phyloP scores from a whole-genome alignment of 208 protist species.

The Naegleria gruberi region DNA sequence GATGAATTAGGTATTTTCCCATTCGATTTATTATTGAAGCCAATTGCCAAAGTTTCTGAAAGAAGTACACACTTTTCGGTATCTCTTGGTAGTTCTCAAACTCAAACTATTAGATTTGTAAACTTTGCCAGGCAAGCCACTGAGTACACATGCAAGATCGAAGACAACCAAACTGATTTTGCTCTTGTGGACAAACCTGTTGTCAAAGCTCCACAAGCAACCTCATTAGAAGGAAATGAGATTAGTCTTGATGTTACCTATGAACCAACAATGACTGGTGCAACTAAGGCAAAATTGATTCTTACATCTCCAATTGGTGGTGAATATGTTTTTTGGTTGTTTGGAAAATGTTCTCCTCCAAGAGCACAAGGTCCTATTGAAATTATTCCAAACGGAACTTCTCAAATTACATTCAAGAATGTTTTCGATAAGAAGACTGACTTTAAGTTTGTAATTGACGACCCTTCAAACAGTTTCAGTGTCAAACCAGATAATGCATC shows the following conservation, averaged over 20 bases:
- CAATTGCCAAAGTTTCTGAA: constrained; percentile 51
- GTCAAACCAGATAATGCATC: neutral
- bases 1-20: constrained; percentile 67
- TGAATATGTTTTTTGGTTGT: constrained; percentile 75
- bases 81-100: constrained; percentile 61
- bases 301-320: constrained; percentile 69
- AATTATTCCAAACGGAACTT: constrained; percentile 23
- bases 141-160: constrained; percentile 69
- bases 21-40: constrained; percentile 63
- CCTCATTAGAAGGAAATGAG: constrained; percentile 64
- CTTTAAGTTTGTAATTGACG: neutral
- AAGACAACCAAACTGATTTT: constrained; percentile 25
- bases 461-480: neutral
- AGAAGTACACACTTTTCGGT: constrained; percentile 63
- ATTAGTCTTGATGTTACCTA: constrained; percentile 76
- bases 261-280: constrained; percentile 76
- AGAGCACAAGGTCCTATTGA: constrained; percentile 79
- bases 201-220: constrained; percentile 40
- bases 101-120: constrained; percentile 48
- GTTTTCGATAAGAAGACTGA: neutral
- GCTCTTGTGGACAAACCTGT: constrained; percentile 48
- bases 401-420: neutral
- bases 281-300: constrained; percentile 60
- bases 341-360: constrained; percentile 69
- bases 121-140: constrained; percentile 48